Base-by-base conservation (phyloP, 495 filamentous ascomycete species). In the Bacidia gigantensis region DNA sequence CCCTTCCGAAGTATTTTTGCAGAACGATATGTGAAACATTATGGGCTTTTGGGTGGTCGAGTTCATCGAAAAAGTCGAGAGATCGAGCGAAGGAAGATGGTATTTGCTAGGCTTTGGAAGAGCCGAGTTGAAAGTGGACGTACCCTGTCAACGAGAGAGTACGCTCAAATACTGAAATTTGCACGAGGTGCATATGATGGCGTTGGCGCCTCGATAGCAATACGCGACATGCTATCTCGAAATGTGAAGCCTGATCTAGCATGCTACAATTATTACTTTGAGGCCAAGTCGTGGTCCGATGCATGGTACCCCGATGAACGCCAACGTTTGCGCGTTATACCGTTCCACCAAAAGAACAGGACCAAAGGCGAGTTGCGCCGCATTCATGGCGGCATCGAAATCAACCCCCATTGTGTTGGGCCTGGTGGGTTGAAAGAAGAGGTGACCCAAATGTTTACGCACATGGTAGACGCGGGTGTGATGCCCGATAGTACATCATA, bases 221-320 rank as follows among this genome's bases (percentile, higher is more conserved):
- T 81, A 81, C 55, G 63, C 14, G 58, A 65, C 3, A 74, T 83
- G 69, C 3, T 55, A 5, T 22, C 54, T 14, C 58, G 65, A 3
- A 53, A 58, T 1, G 35, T 78, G 3, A 23, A 53, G n/a, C 75
- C 69, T 1, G 70, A 82, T 58, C 57, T 66, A 1, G 63, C 64
- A 48, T 79, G 76, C 56, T 84, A 80, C 60, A 84, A 83, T 46
- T 60, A 70, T 39, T 77, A 73, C 44, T 69, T 82, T 59, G 70
- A 66, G 25, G 69, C 69, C 0, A 65, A 65, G 20, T 62, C 69
- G 41, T 76, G 72, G 73, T 57, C 74, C 9, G 56, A 57, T 40
- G 54, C 62, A 20, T 66, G 63, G 29, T 57, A 58, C 1, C 67
- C 71, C 9, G 39, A 18, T 9, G 64, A 68, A 49, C 64, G 68